phyloP scores from a whole-genome alignment of 2,329 filamentous ascomycete species.

The Penicillium sp. region DNA sequence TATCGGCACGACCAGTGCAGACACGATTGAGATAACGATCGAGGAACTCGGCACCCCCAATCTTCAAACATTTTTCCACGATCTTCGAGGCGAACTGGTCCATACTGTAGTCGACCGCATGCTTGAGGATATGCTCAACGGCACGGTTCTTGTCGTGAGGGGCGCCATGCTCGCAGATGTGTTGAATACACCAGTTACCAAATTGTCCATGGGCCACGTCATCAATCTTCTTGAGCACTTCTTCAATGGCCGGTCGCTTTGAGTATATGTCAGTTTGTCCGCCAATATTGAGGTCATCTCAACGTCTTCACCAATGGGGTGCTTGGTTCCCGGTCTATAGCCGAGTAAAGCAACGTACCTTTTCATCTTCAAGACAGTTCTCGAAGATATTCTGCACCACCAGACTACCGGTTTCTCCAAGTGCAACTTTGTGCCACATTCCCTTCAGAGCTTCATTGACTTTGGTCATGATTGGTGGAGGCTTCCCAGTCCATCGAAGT shows the following conservation, averaged over 20 bases:
- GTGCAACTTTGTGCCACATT: conserved; percentile 98
- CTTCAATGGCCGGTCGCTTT: conserved; percentile 91
- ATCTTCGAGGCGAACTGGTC: conserved; percentile 99
- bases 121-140: conserved; percentile 89
- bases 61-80: conserved; percentile 97
- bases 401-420: conserved; percentile 93
- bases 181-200: conserved; percentile 99
- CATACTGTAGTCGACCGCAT: conserved; percentile 94
- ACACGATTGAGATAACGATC: conserved; percentile 89
- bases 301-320: background rate
- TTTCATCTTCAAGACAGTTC: conserved; percentile 97
- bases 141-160: conserved; percentile 87
- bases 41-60: conserved; percentile 84
- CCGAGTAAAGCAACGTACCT: conserved; percentile 53
- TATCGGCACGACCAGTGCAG: conserved; percentile 82
- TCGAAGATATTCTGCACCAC: conserved; percentile 99
- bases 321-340: background rate
- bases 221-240: conserved; percentile 91
- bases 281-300: background rate
- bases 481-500: conserved; percentile 87
- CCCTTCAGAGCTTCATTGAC: conserved; percentile 91
- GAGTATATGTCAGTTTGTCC: conserved; percentile 16
- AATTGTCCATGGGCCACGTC: conserved; percentile 96
- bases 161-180: conserved; percentile 94
- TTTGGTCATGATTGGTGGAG: conserved; percentile 96